Percentiles rank a stretch among this genome's conserved stretches.
phyloP scores from a whole-genome alignment of 2,329 filamentous ascomycete species.

The Teratosphaeria gauchensis region DNA sequence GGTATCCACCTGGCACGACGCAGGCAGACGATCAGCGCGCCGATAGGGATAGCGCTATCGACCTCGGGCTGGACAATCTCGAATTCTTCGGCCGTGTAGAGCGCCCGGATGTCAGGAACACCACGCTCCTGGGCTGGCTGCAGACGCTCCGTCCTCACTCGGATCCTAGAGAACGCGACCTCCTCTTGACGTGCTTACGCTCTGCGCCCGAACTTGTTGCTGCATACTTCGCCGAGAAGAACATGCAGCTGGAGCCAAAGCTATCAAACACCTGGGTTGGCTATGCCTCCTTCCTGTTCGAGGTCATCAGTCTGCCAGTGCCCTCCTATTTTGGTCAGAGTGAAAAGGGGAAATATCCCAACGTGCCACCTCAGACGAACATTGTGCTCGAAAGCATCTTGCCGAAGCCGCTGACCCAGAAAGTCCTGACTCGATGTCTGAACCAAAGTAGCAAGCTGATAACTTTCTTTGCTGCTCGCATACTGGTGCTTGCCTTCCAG shows the following conservation, averaged over 20 bases:
- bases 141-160: slow-evolving; percentile 75
- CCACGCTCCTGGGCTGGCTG: slow-evolving; percentile 66
- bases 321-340: slow-evolving; percentile 62
- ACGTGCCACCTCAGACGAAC: slow-evolving; percentile 65
- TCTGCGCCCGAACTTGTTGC: slow-evolving; percentile 78
- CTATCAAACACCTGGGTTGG: slow-evolving; percentile 90
- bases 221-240: slow-evolving; percentile 74
- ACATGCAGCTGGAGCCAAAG: slow-evolving; percentile 84
- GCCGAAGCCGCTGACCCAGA: slow-evolving; percentile 71
- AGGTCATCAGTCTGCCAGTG: slow-evolving; percentile 63
- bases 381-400: slow-evolving; percentile 79
- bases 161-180: slow-evolving; percentile 67
- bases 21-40: slow-evolving; percentile 31
- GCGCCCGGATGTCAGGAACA: slow-evolving; percentile 68
- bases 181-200: slow-evolving; percentile 70
- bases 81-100: slow-evolving; percentile 50
- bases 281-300: slow-evolving; percentile 81
- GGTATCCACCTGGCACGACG: slow-evolving; percentile 62
- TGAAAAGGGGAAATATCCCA: slow-evolving; percentile 44
- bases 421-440: slow-evolving; percentile 68
- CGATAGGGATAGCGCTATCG: slow-evolving; percentile 32
- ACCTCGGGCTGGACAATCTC: slow-evolving; percentile 59
- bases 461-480: slow-evolving; percentile 71
- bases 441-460: slow-evolving; percentile 69
- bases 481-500: slow-evolving; percentile 67